These are phyloP conservation scores for Xerocomellus amylosporus DNA, from an alignment of 768 basidiomycete genomes.

Conservation along the genomic window DNA sequence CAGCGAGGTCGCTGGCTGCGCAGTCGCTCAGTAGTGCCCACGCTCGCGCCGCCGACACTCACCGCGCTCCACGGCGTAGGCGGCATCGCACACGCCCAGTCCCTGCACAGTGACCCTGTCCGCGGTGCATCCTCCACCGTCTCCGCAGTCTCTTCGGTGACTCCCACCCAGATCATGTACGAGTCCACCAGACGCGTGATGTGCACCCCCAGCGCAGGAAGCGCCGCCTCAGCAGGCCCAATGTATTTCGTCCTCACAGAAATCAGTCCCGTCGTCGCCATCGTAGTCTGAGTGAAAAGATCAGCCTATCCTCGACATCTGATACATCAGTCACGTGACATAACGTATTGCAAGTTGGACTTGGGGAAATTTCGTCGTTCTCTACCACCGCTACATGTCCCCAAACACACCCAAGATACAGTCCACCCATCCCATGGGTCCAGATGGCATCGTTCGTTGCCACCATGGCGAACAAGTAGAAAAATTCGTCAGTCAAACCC, in stretches of 20 bases:
- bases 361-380: background rate
- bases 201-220: conserved; percentile 63
- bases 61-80: conserved; percentile 27
- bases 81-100: conserved; percentile 88
- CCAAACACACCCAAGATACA: conserved; percentile 2
- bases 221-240: conserved; percentile 45
- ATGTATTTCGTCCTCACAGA: conserved; percentile 49
- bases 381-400: background rate
- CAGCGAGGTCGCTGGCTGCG: conserved; percentile 52
- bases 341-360: background rate
- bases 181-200: conserved; percentile 65
- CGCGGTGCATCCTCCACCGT: conserved; percentile 47
- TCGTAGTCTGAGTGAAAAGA: background rate
- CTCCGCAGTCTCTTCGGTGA: conserved; percentile 46
- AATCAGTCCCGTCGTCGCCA: conserved; percentile 29
- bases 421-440: conserved; percentile 25
- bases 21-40: conserved; percentile 1
- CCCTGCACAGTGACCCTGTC: conserved; percentile 58
- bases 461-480: conserved; percentile 27
- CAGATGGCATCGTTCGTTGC: conserved; percentile 36
- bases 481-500: conserved; percentile 30
- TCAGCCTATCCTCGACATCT: too few relatives aligned
- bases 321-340: conserved; percentile 20
- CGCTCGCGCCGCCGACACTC: conserved; percentile 8
- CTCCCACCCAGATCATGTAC: conserved; percentile 82